Evolutionary conservation across 768 basidiomycete genomes (phyloP).

Genomic region (Mycena haematopus): DNA sequence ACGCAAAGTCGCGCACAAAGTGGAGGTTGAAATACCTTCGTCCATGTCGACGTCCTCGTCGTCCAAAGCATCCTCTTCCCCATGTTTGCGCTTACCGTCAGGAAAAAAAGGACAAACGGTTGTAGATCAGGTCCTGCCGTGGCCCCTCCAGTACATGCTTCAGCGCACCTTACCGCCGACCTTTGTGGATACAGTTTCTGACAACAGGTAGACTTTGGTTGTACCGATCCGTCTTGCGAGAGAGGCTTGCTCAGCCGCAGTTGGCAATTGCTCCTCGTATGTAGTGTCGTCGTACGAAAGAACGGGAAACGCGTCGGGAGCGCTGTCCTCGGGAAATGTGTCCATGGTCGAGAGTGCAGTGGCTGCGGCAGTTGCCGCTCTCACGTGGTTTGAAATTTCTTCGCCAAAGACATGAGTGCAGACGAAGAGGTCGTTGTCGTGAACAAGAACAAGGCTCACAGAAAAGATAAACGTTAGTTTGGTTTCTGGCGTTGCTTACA

Average conservation of each 20-base stretch:
- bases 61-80: conserved; percentile 37
- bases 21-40: conserved; percentile 35
- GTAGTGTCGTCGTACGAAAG: conserved; percentile 64
- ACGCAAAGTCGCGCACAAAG: conserved; percentile 1
- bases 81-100: conserved; percentile 56
- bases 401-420: conserved; percentile 34
- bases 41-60: conserved; percentile 46
- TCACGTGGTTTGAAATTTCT: conserved; percentile 10
- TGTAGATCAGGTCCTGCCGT: conserved; percentile 53
- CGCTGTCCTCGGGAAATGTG: conserved; percentile 44
- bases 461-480: conserved; percentile 92
- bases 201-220: conserved; percentile 78
- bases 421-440: conserved; percentile 50
- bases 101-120: conserved; percentile 35
- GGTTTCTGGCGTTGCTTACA: not conserved
- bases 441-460: conserved; percentile 87
- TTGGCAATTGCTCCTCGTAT: conserved; percentile 63
- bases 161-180: conserved; percentile 78
- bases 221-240: conserved; percentile 74
- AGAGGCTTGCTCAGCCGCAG: conserved; percentile 42
- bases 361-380: conserved; percentile 8
- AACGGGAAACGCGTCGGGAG: conserved; percentile 38
- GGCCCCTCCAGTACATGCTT: conserved; percentile 44
- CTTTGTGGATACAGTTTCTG: conserved; percentile 62
- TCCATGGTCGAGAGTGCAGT: conserved; percentile 49